A percentile compares a stretch with the other conserved stretches of the same genome.
Conservation (phyloP, 495 filamentous ascomycete genomes). For the Lasiosphaeria ovina region DNA sequence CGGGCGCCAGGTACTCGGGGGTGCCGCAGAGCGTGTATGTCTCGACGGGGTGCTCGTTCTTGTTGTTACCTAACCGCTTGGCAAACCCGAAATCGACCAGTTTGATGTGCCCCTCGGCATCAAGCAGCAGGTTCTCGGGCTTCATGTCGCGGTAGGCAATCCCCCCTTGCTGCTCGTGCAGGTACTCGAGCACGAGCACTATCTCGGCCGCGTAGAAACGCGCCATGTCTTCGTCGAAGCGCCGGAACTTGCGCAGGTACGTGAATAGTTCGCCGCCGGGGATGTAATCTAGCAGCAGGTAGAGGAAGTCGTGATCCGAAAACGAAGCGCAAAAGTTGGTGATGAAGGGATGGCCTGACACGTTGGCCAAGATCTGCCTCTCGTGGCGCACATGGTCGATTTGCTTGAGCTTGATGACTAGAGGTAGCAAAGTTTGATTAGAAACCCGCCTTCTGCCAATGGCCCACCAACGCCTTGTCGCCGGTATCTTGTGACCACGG, state of each 20-base stretch:
- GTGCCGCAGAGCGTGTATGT: slow-evolving; percentile 97
- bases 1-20: slow-evolving; percentile 93
- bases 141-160: slow-evolving; percentile 95
- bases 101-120: slow-evolving; percentile 90
- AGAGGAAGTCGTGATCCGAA: slow-evolving; percentile 82
- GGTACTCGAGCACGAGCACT: slow-evolving; percentile 83
- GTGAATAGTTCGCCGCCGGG: slow-evolving; percentile 95
- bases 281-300: slow-evolving; percentile 90
- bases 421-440: slow-evolving; percentile 3
- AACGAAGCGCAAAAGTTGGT: slow-evolving; percentile 88
- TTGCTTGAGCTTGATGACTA: slow-evolving; percentile 95
- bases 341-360: slow-evolving; percentile 92
- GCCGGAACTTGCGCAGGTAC: slow-evolving; percentile 79
- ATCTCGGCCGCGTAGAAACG: slow-evolving; percentile 97
- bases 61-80: slow-evolving; percentile 64
- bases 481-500: neutral
- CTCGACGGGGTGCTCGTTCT: slow-evolving; percentile 57
- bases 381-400: slow-evolving; percentile 97
- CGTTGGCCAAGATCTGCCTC: slow-evolving; percentile 78
- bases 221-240: slow-evolving; percentile 81
- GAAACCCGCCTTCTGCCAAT: no score
- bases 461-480: no score
- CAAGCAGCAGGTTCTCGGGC: slow-evolving; percentile 92
- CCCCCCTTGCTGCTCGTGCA: slow-evolving; percentile 78
- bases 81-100: slow-evolving; percentile 99